phyloP scores from a whole-genome alignment of 2,329 filamentous ascomycete genomes.

The Trichoderma endophyticum region DNA sequence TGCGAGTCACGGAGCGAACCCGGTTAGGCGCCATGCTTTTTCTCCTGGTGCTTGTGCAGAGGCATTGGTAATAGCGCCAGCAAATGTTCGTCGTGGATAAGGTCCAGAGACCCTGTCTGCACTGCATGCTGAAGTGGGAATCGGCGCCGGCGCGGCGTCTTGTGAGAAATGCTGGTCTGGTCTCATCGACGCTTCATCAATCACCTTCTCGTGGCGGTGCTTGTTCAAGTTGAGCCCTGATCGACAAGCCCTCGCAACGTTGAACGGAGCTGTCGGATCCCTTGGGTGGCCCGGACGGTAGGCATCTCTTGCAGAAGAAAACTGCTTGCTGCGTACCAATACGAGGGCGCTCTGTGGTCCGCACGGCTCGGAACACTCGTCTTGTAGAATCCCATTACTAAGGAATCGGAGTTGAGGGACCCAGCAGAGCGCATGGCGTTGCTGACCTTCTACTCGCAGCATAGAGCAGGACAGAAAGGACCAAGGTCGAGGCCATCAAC shows the following conservation, averaged over 20 bases:
- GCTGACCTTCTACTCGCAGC: conserved; percentile 1
- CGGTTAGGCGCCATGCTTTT: conserved; percentile 4
- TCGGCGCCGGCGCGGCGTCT: conserved; percentile 1
- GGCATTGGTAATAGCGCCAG: conserved; percentile 5
- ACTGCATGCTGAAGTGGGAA: conserved; percentile 5
- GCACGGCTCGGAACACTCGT: neutral
- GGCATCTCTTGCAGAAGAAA: neutral
- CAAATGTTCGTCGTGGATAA: neutral
- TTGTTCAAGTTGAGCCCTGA: neutral
- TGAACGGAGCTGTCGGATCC: conserved; percentile 12
- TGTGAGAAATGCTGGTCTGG: neutral
- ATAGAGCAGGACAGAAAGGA: neutral
- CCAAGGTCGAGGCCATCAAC: neutral
- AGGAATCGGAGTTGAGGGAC: neutral
- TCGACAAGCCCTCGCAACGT: conserved; percentile 9
- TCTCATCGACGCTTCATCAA: neutral
- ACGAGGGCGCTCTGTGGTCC: neutral
- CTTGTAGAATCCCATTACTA: neutral
- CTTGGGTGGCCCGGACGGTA: conserved; percentile 1
- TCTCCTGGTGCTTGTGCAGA: neutral
- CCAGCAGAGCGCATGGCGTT: neutral
- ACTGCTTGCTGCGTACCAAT: neutral
- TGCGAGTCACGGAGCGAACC: conserved; percentile 20
- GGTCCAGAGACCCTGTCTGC: conserved; percentile 7
- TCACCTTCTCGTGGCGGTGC: neutral